Evolutionary conservation across 768 basidiomycete species (phyloP).

Genomic region (Lactarius evosmus): DNA sequence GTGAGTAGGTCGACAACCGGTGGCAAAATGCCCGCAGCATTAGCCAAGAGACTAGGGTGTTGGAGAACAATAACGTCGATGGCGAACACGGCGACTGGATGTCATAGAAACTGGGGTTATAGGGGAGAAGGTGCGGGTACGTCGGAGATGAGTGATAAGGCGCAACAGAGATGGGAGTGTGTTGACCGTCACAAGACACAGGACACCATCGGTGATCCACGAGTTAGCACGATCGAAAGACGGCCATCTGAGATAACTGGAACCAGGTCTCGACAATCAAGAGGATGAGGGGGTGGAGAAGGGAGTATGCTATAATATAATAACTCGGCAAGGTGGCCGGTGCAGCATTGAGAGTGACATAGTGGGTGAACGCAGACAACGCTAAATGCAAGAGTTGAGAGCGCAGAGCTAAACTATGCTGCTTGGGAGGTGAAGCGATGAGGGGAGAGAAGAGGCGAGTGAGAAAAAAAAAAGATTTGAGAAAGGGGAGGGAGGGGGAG

Average conservation of each 20-base stretch:
- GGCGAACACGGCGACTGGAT: neutral
- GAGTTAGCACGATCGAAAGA: slow-evolving; percentile 1
- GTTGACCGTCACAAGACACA: neutral
- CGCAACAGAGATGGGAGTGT: neutral
- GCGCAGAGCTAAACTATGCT: neutral
- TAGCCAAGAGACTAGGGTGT: neutral
- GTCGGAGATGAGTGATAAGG: neutral
- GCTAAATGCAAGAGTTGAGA: neutral
- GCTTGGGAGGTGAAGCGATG: neutral
- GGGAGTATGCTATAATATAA: neutral
- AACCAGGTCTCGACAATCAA: neutral
- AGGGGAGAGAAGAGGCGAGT: neutral
- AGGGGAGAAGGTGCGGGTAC: neutral
- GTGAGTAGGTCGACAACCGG: neutral
- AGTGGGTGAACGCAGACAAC: neutral
- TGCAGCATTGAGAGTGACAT: neutral
- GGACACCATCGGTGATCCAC: neutral
- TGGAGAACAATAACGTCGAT: neutral
- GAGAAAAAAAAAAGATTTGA: neutral
- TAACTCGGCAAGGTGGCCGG: neutral
- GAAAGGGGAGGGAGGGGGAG: neutral
- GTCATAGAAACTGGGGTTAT: neutral
- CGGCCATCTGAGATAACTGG: neutral
- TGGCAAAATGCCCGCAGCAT: neutral
- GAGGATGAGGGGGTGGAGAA: neutral